Percentiles rank a stretch among this genome's conserved stretches.
Conservation (phyloP, 176 grass and related monocot genomes). For the Eremochloa ophiuroides region DNA sequence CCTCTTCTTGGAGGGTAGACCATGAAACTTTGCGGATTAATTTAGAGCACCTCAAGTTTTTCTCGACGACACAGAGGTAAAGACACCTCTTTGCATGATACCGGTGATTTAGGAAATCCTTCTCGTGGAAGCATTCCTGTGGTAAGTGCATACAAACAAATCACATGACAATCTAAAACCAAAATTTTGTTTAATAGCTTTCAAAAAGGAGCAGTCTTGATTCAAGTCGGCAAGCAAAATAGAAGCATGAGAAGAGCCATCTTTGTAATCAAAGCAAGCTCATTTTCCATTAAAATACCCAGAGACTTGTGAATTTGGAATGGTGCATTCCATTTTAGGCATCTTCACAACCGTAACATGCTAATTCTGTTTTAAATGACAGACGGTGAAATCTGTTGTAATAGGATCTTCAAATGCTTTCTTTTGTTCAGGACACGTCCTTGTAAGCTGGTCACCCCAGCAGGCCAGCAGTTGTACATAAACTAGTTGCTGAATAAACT, state of each 20-base stretch:
- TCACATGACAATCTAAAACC: conserved; percentile 1
- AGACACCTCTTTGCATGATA: conserved; percentile 94
- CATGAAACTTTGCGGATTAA: conserved; percentile 57
- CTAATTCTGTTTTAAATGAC: background rate
- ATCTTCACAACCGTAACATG: background rate
- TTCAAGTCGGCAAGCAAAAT: background rate
- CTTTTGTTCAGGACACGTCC: background rate
- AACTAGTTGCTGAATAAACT: background rate
- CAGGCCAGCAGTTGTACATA: background rate
- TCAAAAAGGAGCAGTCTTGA: background rate
- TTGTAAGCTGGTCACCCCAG: background rate
- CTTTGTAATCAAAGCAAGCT: background rate
- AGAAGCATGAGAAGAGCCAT: background rate
- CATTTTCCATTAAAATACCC: background rate
- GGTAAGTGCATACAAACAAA: conserved; percentile 24
- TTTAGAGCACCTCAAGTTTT: conserved; percentile 54
- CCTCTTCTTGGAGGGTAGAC: conserved; percentile 80
- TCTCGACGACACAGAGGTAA: conserved; percentile 75
- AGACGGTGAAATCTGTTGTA: background rate
- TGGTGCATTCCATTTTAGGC: background rate
- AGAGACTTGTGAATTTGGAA: background rate
- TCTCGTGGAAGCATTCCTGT: conserved; percentile 94
- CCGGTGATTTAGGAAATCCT: conserved; percentile 85
- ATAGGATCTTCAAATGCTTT: background rate
- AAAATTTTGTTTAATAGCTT: background rate